Evolutionary conservation across 176 grass and related monocot genomes (phyloP).

Genomic region (Oryza rufipogon): DNA sequence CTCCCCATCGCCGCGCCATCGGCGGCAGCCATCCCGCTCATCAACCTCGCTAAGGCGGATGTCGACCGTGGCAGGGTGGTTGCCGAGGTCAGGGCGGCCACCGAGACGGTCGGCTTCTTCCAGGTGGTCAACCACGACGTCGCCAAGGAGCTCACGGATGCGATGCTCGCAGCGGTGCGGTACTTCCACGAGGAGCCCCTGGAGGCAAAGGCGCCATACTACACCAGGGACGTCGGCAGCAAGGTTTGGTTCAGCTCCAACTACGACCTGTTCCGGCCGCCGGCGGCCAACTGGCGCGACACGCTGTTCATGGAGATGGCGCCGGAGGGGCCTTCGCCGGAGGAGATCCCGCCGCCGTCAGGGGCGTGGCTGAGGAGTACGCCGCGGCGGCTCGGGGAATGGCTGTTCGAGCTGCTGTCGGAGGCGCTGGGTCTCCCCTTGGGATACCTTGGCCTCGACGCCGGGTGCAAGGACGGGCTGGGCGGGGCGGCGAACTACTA

Average conservation of each 20-base stretch:
- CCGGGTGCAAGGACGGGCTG: conserved; percentile 36
- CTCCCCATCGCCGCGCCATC: neutral
- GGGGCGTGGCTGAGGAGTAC: conserved; percentile 38
- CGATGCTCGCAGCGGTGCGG: conserved; percentile 39
- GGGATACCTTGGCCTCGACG: conserved; percentile 23
- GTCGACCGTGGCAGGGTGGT: neutral
- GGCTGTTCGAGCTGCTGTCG: conserved; percentile 54
- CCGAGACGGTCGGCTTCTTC: conserved; percentile 59
- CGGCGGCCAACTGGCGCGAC: conserved; percentile 64
- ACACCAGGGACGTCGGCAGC: conserved; percentile 38
- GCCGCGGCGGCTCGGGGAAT: neutral
- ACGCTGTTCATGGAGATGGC: conserved; percentile 44
- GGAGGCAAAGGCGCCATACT: conserved; percentile 47
- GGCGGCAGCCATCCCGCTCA: conserved; percentile 9
- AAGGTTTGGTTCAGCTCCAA: conserved; percentile 38
- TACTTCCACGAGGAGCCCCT: conserved; percentile 47
- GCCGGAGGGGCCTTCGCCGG: conserved; percentile 11
- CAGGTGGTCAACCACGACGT: conserved; percentile 63
- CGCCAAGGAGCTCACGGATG: conserved; percentile 19
- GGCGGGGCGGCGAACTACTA: conserved; percentile 48
- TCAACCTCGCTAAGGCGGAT: neutral
- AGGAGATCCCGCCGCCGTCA: conserved; percentile 34
- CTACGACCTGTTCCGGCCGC: conserved; percentile 46
- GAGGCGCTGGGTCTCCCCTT: conserved; percentile 44
- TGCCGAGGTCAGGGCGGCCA: neutral